Percentiles rank a stretch among this genome's conserved stretches.
phyloP scores from a whole-genome alignment of 108 stramenopile species.

The Cyclotella choctawhatcheeana region DNA sequence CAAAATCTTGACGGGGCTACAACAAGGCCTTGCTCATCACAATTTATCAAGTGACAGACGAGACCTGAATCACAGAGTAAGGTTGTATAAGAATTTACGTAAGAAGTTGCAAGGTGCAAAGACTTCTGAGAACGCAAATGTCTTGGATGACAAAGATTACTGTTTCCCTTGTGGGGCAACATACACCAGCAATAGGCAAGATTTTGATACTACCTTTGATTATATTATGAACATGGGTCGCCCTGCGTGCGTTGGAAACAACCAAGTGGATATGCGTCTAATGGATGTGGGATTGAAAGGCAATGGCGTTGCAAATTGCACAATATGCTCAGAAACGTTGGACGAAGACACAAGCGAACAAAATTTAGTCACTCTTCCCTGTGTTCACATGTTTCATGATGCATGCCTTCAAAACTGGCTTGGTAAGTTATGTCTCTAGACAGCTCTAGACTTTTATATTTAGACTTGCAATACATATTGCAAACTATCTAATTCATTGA shows the following conservation, averaged over 20 bases:
- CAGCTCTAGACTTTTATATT: too few species aligned
- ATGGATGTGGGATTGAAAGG: constrained; percentile 34
- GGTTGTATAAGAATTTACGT: constrained; percentile 13
- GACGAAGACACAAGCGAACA: constrained; percentile 1
- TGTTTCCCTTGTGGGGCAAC: constrained; percentile 26
- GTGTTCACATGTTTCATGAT: constrained; percentile 30
- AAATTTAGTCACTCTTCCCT: constrained; percentile 18
- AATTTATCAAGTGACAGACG: background rate
- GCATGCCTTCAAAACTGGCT: constrained; percentile 25
- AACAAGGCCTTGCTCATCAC: constrained; percentile 6
- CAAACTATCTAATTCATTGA: too few species aligned
- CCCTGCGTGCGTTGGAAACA: constrained; percentile 22
- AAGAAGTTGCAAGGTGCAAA: constrained; percentile 20
- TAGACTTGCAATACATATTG: too few species aligned
- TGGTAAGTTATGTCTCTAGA: too few species aligned
- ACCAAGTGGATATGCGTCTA: constrained; percentile 22
- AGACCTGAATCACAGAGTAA: background rate
- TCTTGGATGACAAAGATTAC: constrained; percentile 14
- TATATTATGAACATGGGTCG: constrained; percentile 9
- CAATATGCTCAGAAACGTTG: constrained; percentile 13
- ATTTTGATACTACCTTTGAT: constrained; percentile 4
- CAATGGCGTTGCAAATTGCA: constrained; percentile 9
- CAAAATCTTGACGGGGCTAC: constrained; percentile 13
- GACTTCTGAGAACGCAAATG: constrained; percentile 16
- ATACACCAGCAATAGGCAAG: background rate